A percentile compares a stretch with the other conserved stretches of the same genome.
Evolutionary conservation across 805 yeast species (phyloP).

Genomic region (Kregervanrija delftensis): DNA sequence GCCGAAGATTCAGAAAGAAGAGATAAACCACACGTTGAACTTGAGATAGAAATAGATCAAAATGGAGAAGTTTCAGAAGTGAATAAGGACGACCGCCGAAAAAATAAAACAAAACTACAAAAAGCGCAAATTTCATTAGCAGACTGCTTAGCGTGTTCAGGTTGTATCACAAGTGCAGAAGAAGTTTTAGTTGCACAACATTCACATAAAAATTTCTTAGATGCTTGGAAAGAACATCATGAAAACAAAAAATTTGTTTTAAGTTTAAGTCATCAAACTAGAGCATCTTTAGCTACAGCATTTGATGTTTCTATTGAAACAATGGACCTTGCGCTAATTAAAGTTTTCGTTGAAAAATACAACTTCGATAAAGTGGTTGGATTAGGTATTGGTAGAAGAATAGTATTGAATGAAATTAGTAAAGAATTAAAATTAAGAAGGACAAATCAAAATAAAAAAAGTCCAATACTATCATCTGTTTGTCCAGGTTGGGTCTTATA

Average conservation of each 20-base stretch:
- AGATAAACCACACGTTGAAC: conserved; percentile 10
- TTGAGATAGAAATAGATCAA: conserved; percentile 52
- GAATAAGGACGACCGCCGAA: conserved; percentile 37
- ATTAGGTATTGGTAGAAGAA: conserved; percentile 69
- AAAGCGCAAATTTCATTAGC: conserved; percentile 85
- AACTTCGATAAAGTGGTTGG: conserved; percentile 78
- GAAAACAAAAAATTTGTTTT: conserved; percentile 50
- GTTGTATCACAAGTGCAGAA: conserved; percentile 97
- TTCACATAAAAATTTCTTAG: conserved; percentile 71
- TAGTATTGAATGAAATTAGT: conserved; percentile 48
- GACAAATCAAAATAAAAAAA: conserved; percentile 6
- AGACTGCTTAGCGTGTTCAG: conserved; percentile 95
- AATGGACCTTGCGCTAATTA: conserved; percentile 55
- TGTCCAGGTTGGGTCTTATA: conserved; percentile 98
- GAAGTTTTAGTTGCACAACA: conserved; percentile 88
- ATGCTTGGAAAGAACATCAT: conserved; percentile 37
- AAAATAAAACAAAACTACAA: conserved; percentile 42
- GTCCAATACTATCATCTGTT: conserved; percentile 59
- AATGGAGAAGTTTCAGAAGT: conserved; percentile 65
- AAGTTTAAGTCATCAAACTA: conserved; percentile 78
- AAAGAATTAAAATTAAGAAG: conserved; percentile 27
- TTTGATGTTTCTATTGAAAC: conserved; percentile 43
- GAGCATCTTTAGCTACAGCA: conserved; percentile 76
- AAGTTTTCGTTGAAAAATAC: conserved; percentile 51
- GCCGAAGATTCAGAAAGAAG: conserved; percentile 28